Evolutionary conservation across 164 flowering plant species (phyloP), one percentile per base, ranked within the genome.

Genomic region (Vitis vinifera): DNA sequence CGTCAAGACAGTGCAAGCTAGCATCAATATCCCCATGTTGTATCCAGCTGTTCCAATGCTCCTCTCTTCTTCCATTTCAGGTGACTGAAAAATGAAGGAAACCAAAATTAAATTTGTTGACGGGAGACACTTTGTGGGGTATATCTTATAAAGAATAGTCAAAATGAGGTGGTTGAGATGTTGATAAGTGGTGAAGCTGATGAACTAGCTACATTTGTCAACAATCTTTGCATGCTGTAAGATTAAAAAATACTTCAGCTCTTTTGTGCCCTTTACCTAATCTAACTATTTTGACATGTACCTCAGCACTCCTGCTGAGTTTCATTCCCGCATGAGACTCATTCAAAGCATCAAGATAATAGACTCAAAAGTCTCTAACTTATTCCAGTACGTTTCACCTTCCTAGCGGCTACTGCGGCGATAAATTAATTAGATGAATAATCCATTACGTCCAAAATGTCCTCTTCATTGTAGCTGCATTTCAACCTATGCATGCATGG

Each of bases 1-100:
- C 51, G 89, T 77, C 51, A 76, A 17, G 58, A 82, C 62, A 60
- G 75, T 65, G 77, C 80, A 73, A 57, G 67, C 70, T 57, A 84
- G 6, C 48, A 78, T 51, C 69, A 69, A 29, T 3, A 79, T 19
- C 64, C 77, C 74, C 73, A 76, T 49, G 68, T 52, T 73, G 61
- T 44, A 74, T 50, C 75, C 84, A 51, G 56, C 68, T 53, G 58
- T 4, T 59, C 53, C 55, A 69, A 66, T 14, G 13, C 37, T 23
- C 9, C 14, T 68, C 37, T 50, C 62, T 49, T 47, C 67, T 69
- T 65, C 67, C 70, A 68, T 73, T 48, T 73, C 23, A 16, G 19
- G n/a, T 59, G 10, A 37, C 44, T 37, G 6, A 3, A 44, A 9
- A 53, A 64, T 13, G 16, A 49, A 49, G 53, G 12, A 3, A 30